Evolutionary conservation across 257 asterid species (phyloP).

Genomic region (Vinca minor): DNA sequence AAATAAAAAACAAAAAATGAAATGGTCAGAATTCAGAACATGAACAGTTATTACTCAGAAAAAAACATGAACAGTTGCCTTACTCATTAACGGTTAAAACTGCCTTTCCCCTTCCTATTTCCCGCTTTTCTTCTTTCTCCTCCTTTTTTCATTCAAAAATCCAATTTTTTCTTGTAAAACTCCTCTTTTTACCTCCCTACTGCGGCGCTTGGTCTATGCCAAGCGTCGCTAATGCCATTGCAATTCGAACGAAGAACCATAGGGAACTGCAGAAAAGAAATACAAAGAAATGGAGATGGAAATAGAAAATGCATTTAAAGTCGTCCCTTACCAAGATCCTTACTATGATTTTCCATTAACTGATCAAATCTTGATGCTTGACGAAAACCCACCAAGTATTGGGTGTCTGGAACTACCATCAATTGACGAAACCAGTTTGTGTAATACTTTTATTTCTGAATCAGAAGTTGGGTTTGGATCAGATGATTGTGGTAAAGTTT

Average conservation of each 20-base stretch:
- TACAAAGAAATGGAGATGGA: neutral
- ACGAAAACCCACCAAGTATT: conserved; percentile 20
- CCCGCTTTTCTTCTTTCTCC: neutral
- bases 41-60: no score
- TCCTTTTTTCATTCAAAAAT: neutral
- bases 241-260: neutral
- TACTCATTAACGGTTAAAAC: conserved; percentile 26
- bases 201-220: conserved; percentile 37
- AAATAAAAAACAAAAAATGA: no score
- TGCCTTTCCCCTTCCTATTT: conserved; percentile 12
- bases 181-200: neutral
- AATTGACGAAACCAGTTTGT: neutral
- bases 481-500: neutral
- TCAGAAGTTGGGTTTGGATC: neutral
- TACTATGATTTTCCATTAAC: conserved; percentile 16
- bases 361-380: conserved; percentile 15
- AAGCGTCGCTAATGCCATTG: conserved; percentile 34
- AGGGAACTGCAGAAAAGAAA: neutral
- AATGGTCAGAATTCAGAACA: no score
- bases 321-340: conserved; percentile 3
- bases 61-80: conserved; percentile 3
- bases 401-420: neutral
- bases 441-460: neutral
- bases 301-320: conserved; percentile 25
- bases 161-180: neutral